Evolutionary conservation across 768 basidiomycete genomes (phyloP), one percentile per base, ranked within the genome.

Genomic region (Boletellus emodensis): DNA sequence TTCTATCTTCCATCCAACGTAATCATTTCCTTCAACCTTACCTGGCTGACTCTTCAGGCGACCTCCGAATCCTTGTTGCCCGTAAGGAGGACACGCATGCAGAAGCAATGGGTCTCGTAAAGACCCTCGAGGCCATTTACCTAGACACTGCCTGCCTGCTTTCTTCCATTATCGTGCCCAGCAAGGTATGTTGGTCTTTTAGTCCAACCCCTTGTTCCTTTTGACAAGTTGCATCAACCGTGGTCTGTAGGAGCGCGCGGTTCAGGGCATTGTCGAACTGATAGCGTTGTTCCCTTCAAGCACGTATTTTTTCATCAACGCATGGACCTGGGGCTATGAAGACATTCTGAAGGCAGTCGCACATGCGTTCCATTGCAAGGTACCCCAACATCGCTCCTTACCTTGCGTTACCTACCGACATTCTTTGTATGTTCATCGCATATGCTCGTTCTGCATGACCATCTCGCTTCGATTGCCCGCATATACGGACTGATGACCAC

Each of bases 311-410:
- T 97, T 88, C 71, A 75, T 99, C 50, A 95, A 96, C 61, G 64
- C 81, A 0, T 99, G 95, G 95, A 95, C 94, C 0, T 94, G 89
- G 85, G 95, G 95, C 1, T 97, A 96, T 64, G 95, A 99, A 67
- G 90, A 94, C 49, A 71, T 94, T 13, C 72, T 96, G 26, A 90
- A 91, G 60, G 88, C 77, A 0, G 71, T 97, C 8, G 78, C 87
- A 3, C 69, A 74, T 3, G 72, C 75, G 1, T 97, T 95, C 59
- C 74, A 79, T 32, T 71, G 76, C 46, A 75, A 79, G 71, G 89
- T 87, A 56, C 13, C 18, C 2, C 1, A 38, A 46, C 13, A 9
- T 9, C 44, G 45, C 6, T 28, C 34, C 20, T 30, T 30, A 30
- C 30, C 30, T 30, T 30, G 30, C 30, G 11, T 22, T 20, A n/a